Evolutionary conservation across 1,284 basidiomycete genomes (phyloP).

Genomic region (Cutaneotrichosporon cutaneum): DNA sequence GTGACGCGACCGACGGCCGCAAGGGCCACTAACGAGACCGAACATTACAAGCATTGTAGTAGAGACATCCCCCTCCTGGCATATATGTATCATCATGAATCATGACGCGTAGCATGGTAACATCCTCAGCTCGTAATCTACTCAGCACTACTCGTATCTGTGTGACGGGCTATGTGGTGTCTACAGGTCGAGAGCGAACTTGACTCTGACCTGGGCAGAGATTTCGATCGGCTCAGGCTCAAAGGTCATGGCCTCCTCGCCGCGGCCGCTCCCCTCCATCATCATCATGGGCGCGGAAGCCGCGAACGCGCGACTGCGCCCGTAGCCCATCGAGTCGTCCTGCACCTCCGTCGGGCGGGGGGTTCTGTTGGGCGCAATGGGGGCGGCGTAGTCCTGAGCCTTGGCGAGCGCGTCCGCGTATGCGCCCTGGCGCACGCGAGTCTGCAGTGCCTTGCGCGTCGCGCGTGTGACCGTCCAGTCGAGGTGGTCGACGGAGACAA

Average conservation of each 20-base stretch:
- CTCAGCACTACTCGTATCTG: background rate
- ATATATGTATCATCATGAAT: slow-evolving; percentile 19
- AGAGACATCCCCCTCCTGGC: slow-evolving; percentile 8
- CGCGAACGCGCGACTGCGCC: background rate
- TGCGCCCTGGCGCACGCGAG: slow-evolving; percentile 16
- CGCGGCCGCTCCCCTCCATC: background rate
- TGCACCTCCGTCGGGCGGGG: slow-evolving; percentile 11
- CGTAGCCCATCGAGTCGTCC: slow-evolving; percentile 7
- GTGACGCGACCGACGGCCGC: slow-evolving; percentile 66
- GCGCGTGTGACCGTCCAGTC: slow-evolving; percentile 8
- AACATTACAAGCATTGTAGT: slow-evolving; percentile 3
- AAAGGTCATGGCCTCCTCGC: slow-evolving; percentile 4
- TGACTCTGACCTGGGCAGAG: background rate
- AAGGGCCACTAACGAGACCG: slow-evolving; percentile 27
- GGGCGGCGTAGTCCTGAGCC: slow-evolving; percentile 17
- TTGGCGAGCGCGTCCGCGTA: slow-evolving; percentile 17
- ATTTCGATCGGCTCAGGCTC: slow-evolving; percentile 18
- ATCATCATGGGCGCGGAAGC: background rate
- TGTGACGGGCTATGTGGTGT: background rate
- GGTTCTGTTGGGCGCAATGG: background rate
- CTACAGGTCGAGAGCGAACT: background rate
- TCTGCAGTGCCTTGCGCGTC: slow-evolving; percentile 2
- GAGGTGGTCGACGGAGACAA: slow-evolving; percentile 6
- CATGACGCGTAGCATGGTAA: background rate
- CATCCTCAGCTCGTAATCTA: background rate